phyloP scores from a whole-genome alignment of 2,329 filamentous ascomycete species.

The Clonostachys solani region DNA sequence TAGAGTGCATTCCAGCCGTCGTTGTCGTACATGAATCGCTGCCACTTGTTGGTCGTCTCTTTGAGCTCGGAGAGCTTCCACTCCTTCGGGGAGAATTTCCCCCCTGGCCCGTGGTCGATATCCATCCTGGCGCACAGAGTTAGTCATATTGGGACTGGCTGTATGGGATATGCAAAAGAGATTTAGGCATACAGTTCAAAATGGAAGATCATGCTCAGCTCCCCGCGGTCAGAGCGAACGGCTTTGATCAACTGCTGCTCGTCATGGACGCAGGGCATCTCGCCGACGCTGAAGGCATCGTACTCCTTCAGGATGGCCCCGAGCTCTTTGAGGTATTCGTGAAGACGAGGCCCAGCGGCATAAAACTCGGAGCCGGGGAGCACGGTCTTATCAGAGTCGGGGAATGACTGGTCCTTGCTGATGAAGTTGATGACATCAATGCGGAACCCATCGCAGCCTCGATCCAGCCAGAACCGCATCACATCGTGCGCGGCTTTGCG shows the following conservation, averaged over 20 bases:
- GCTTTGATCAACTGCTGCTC: slow-evolving; percentile 35
- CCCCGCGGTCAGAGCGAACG: slow-evolving; percentile 50
- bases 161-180: background rate
- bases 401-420: slow-evolving; percentile 55
- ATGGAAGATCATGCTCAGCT: slow-evolving; percentile 70
- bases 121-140: slow-evolving; percentile 30
- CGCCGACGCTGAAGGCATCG: slow-evolving; percentile 46
- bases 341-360: slow-evolving; percentile 46
- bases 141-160: background rate
- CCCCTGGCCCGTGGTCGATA: slow-evolving; percentile 37
- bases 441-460: slow-evolving; percentile 62
- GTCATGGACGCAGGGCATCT: slow-evolving; percentile 42
- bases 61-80: slow-evolving; percentile 50
- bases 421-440: slow-evolving; percentile 67
- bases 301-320: slow-evolving; percentile 38
- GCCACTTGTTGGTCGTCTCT: slow-evolving; percentile 50
- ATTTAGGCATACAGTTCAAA: slow-evolving; percentile 51
- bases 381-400: slow-evolving; percentile 34
- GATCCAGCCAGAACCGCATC: slow-evolving; percentile 71
- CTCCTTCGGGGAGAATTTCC: slow-evolving; percentile 33
- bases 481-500: slow-evolving; percentile 62
- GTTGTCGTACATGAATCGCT: slow-evolving; percentile 53
- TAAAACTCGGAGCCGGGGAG: slow-evolving; percentile 35
- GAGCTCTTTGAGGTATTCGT: slow-evolving; percentile 41
- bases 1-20: slow-evolving; percentile 63